Evolutionary conservation across 768 basidiomycete species (phyloP), one percentile per base, ranked within the genome.

Genomic region (Psilocybe azurescens): DNA sequence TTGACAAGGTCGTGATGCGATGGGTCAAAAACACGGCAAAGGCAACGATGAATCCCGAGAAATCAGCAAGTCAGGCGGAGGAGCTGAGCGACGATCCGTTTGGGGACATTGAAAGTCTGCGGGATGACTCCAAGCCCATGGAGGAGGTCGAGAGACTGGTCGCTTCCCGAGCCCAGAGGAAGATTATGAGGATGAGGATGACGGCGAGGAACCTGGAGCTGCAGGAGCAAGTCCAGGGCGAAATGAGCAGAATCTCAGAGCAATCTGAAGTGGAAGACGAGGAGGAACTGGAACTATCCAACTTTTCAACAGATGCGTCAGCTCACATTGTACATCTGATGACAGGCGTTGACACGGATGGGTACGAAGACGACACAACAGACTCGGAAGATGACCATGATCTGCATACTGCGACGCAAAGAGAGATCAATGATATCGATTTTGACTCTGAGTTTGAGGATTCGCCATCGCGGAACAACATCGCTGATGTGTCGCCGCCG

Each of bases 71-170:
- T 67, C 74, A 72, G 62, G 69, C 78, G 56, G 81, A 77, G 30
- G 77, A 83, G 44, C 80, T 83, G 47, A 92, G 91, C 63, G 93
- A 94, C 67, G 96, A 98, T 77, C 92, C 94, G 7, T 98, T 98
- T 75, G 86, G 86, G 33, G 95, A 95, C 67, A 90, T 98, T 57
- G 95, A 97, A 71, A 95, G 94, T 67, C 72, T 95, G 68, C 79
- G 84, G 36, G 90, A 91, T 58, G 90, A 90, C 59, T 81, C 84
- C 24, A 75, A 73, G 52, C 74, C 74, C 11, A 72, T 71, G 50
- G 75, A 78, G 13, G 67, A 60, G 38, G 68, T 64, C 8, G 72
- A 68, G 24, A 53, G 52, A 10, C 33, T 18, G 50, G 60, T 6
- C 32, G 28, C 36, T 5, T 44, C 29, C 39, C 48, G 36, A 55